A percentile compares a stretch with the other conserved stretches of the same genome.
Conservation (phyloP, 2,329 filamentous ascomycete genomes). For the Trichoderma afroharzianum region DNA sequence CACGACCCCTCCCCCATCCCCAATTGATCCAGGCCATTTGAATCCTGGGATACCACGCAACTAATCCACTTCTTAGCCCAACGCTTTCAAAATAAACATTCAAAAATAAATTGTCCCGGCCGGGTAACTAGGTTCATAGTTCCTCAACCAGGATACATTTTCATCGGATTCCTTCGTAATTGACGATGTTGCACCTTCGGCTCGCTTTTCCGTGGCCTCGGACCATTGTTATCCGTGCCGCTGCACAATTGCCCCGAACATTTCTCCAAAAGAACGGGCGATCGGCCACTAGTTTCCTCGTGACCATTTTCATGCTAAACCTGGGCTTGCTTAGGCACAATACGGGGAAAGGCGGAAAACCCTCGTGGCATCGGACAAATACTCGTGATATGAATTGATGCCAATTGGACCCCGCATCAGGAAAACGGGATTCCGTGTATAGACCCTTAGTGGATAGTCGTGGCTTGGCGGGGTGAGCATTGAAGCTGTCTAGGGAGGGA, state of each 20-base stretch:
- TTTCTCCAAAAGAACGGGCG: slow-evolving; percentile 5
- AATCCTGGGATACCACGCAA: not conserved
- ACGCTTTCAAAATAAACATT: not conserved
- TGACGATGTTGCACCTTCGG: not conserved
- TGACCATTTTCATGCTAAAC: not conserved
- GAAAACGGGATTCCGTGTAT: slow-evolving; percentile 3
- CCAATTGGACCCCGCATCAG: not conserved
- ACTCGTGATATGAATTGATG: not conserved
- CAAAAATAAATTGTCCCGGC: not conserved
- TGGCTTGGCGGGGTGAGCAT: not conserved
- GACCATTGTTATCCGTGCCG: slow-evolving; percentile 4
- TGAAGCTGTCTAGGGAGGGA: not conserved
- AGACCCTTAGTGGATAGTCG: not conserved
- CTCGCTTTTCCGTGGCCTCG: slow-evolving; percentile 5
- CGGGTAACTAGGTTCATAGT: not conserved
- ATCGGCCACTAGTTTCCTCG: not conserved
- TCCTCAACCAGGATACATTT: not conserved
- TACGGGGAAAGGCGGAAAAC: not conserved
- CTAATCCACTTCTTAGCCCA: not conserved
- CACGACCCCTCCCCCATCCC: not conserved
- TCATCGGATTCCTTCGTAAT: not conserved
- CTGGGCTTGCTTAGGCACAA: not conserved
- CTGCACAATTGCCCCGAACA: slow-evolving; percentile 1
- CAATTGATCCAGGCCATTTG: not conserved
- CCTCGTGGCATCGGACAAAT: not conserved